Base-by-base conservation (phyloP, 257 asterid genomes). In the Solanum peruvianum region DNA sequence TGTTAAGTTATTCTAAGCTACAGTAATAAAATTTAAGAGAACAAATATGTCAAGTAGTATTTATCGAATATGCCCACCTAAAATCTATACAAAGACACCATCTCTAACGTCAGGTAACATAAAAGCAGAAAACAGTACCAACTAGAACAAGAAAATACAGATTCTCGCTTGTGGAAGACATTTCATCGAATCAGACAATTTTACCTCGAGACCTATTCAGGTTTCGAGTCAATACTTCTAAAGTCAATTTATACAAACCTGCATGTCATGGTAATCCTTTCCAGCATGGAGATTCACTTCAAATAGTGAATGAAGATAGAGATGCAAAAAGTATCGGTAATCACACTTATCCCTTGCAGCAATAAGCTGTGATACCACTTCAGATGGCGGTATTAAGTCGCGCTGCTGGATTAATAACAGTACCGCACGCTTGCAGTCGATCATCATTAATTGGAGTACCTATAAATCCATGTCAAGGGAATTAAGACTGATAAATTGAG, bases 391-490 rank as follows among this genome's bases (percentile, higher is more conserved):
- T 86, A 96, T 86, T 81, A 95, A 88, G 80, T 95, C 95, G 84
- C 89, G 92, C 86, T 92, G 93, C 84, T 93, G 99, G 89, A 95
- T 94, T 90, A 97, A 91, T 91, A 96, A 87, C 52, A 95, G 92
- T 89, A 94, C 89, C 47, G 99, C 96, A 60, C 91, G 97, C 89
- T 96, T 96, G 90, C 93, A 91, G 89, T 96, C 99, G 88, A 94
- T 94, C 95, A 91, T 94, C 99, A 97, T 95, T 87, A 97, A 97
- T 90, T 96, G 99, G 87, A 91, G 96, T 84, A 96, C 98, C 99
- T 97, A 93, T 87, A 90, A 90, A 87, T 20, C 83, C 87, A 89
- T 67, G 84, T 75, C 84, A 72, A 62, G 67, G 85, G 86, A 84
- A 89, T 86, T 58, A 85, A 49, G 71, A n/a, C 37, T 31, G 41